Base-by-base conservation (phyloP, 176 grass and related monocot species). In the Pontederia paniculata region DNA sequence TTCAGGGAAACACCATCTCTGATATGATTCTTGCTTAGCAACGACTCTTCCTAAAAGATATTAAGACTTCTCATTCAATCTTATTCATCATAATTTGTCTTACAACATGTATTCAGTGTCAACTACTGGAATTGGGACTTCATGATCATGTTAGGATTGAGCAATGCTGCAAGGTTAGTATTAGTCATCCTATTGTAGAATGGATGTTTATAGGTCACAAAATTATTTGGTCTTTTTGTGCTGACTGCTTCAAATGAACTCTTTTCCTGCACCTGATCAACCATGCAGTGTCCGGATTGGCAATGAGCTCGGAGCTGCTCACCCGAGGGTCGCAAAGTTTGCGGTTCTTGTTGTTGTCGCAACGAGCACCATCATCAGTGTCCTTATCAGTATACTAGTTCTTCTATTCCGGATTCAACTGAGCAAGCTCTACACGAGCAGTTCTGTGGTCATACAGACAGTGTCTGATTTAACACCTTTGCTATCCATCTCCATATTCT, bases 41-140 rank as follows among this genome's bases (percentile, higher is more conserved):
- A n/a, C n/a, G n/a, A n/a, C n/a, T n/a, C n/a, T n/a, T n/a, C n/a
- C n/a, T n/a, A n/a, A n/a, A n/a, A n/a, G n/a, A n/a, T n/a, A n/a
- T n/a, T 37, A 37, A 37, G 7, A 6, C 28, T 37, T 5, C 28
- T 37, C 7, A 5, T 37, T 2, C 28, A 5, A 37, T 37, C 28
- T 37, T 37, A 37, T 17, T 17, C n/a, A 4, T 50, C 48, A 16
- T 50, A 50, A 50, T 17, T 17, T 17, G n/a, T n/a, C n/a, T n/a
- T n/a, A n/a, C n/a, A n/a, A n/a, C n/a, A n/a, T 17, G 1, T 16
- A 5, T 50, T 50, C 76, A 88, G 88, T 71, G 67, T 84, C 47
- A 94, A 94, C 54, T 94, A 94, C 71, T 94, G 83, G 83, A 84
- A 84, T 60, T 81, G 88, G 88, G 88, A 94, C 54, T 88, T 94